Evolutionary conservation across 139 green algal species (phyloP), one percentile per base, ranked within the genome.

Genomic region (Coelastrella sp.): DNA sequence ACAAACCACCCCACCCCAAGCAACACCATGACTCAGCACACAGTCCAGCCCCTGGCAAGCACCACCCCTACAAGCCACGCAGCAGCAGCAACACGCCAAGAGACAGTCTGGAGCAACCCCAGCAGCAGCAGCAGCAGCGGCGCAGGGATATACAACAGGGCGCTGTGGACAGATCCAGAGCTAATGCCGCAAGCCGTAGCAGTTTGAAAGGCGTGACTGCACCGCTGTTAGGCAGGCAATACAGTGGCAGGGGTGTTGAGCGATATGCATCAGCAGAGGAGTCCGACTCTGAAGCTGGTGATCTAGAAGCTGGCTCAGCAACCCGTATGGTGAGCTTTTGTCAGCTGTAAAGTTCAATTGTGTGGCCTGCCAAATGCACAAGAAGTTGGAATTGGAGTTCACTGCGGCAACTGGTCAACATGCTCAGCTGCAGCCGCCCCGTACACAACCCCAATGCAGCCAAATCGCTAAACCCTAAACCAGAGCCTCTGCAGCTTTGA

Each of bases 221-320:
- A 75, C 80, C 80, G 59, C 80, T 86, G 80, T 59, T 86, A 0
- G 10, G 59, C 2, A 74, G 80, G 59, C 80, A 86, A 1, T 86
- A 86, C 80, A 86, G 59, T 11, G 61, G 58, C 17, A 13, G 60
- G 0, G 80, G 58, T 73, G 80, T 22, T 58, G 80, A 86, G n/a
- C 59, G 80, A 7, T 86, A 86, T 23, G n/a, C 57, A 19, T 56
- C 8, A 22, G 10, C 22, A 59, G 80, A 59, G 32, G n/a, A n/a
- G 4, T 74, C 20, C 23, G 80, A 86, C 57, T 64, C 16, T 22
- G 61, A 47, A 47, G 32, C 32, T 47, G 59, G 19, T 0, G 80
- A 86, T 60, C 3, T 74, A n/a, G 80, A 86, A 75, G 20, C 5
- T 54, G 80, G 32, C 32, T 2, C 32, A 47, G 32, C 32, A 47